Conservation (phyloP, 2,329 filamentous ascomycete genomes). For the Arthrobotrys pseudoclavata region DNA sequence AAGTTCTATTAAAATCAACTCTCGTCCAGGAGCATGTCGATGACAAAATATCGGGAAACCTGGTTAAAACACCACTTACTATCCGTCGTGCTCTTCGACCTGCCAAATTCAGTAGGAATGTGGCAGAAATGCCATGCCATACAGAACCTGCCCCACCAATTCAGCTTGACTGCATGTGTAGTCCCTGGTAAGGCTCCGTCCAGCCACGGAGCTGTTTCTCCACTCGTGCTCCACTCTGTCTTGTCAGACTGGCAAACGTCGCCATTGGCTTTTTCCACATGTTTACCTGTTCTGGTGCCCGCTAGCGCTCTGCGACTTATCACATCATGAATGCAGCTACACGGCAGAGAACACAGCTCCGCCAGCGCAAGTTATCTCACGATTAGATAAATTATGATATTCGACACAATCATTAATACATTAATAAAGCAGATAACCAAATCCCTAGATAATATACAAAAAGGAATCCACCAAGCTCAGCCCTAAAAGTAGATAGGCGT, state of each 20-base stretch:
- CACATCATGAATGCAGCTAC: neutral
- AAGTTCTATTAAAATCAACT: neutral
- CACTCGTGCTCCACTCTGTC: neutral
- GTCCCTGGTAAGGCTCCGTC: constrained; percentile 23
- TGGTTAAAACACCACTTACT: neutral
- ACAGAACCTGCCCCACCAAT: neutral
- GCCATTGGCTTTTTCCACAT: neutral
- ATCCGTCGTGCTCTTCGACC: neutral
- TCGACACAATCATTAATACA: constrained; percentile 14
- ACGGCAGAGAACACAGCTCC: neutral
- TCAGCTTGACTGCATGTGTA: constrained; percentile 15
- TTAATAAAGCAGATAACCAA: constrained; percentile 8
- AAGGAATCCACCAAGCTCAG: neutral
- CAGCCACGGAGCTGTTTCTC: constrained; percentile 21
- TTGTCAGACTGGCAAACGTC: constrained; percentile 9
- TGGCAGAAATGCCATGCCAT: constrained; percentile 3
- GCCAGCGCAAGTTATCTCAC: neutral
- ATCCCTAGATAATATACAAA: constrained; percentile 21
- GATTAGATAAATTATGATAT: constrained; percentile 26
- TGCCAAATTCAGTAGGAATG: constrained; percentile 5
- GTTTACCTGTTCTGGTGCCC: constrained; percentile 8
- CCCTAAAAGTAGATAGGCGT: constrained; percentile 24
- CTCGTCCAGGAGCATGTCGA: neutral
- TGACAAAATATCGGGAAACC: constrained; percentile 10
- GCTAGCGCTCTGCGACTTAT: neutral